Percentiles rank a stretch among this genome's conserved stretches.
These are phyloP conservation scores for Boeremia exigua DNA, from an alignment of 2,329 filamentous ascomycete genomes.

Conservation along the genomic window DNA sequence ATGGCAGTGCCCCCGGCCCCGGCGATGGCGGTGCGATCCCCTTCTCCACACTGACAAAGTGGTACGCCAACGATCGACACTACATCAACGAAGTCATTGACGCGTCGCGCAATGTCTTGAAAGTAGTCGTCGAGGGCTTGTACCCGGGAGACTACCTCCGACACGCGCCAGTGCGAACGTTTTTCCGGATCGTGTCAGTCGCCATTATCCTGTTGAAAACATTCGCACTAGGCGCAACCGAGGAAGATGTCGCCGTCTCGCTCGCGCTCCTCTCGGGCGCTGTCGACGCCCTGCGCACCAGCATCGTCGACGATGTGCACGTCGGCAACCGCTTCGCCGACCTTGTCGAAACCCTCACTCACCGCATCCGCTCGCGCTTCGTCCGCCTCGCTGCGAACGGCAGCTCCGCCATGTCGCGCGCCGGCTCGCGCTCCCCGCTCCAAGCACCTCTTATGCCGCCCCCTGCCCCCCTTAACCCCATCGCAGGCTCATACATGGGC, in stretches of 20 bases:
- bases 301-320: constrained; percentile 84
- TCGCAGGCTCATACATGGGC: constrained; percentile 24
- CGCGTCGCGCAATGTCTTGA: constrained; percentile 76
- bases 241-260: constrained; percentile 77
- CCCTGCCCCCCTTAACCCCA: constrained; percentile 27
- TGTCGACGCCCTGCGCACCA: constrained; percentile 75
- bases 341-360: constrained; percentile 78
- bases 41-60: constrained; percentile 53
- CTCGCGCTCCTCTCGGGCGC: constrained; percentile 77
- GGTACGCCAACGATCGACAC: constrained; percentile 65
- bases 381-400: constrained; percentile 62
- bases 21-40: constrained; percentile 53
- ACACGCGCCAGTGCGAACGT: constrained; percentile 82
- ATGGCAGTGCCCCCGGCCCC: constrained; percentile 11
- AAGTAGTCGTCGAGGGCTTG: constrained; percentile 77
- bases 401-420: constrained; percentile 48
- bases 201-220: constrained; percentile 86
- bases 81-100: constrained; percentile 76
- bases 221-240: constrained; percentile 79
- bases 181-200: constrained; percentile 84
- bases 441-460: constrained; percentile 45
- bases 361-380: constrained; percentile 75
- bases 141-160: constrained; percentile 77
- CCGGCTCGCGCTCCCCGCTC: constrained; percentile 35
- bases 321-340: constrained; percentile 84